Percentiles rank a stretch among this genome's conserved stretches.
Evolutionary conservation across 2,329 filamentous ascomycete genomes (phyloP).

Genomic region (Aspergillus candidus): DNA sequence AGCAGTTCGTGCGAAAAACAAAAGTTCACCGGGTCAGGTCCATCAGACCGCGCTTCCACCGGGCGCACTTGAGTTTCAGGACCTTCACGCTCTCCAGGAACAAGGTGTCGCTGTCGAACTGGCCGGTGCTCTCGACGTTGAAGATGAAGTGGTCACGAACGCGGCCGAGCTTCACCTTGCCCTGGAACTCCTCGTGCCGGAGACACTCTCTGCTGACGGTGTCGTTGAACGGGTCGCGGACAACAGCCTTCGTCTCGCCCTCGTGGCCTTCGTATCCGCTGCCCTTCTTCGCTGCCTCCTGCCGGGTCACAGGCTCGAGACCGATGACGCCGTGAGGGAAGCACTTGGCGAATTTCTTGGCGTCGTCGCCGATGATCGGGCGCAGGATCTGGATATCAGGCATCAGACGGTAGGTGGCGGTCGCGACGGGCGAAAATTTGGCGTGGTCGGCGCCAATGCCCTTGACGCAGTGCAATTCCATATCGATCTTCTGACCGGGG

Average conservation of each 20-base stretch:
- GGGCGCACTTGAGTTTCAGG: conserved; percentile 72
- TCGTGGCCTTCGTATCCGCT: conserved; percentile 66
- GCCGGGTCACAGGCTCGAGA: conserved; percentile 63
- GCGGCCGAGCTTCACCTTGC: conserved; percentile 88
- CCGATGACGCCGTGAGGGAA: conserved; percentile 85
- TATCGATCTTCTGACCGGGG: conserved; percentile 77
- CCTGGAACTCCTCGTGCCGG: conserved; percentile 86
- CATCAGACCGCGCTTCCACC: conserved; percentile 41
- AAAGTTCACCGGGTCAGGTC: conserved; percentile 36
- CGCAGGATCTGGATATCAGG: conserved; percentile 77
- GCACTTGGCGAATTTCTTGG: conserved; percentile 81
- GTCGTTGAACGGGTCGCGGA: conserved; percentile 82
- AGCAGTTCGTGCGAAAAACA: conserved; percentile 6
- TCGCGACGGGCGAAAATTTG: conserved; percentile 95
- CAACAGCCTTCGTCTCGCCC: conserved; percentile 81
- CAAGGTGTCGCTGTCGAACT: conserved; percentile 88
- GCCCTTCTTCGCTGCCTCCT: conserved; percentile 56
- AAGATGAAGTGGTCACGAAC: conserved; percentile 96
- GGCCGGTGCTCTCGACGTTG: conserved; percentile 86
- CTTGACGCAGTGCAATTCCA: conserved; percentile 91
- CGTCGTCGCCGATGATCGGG: conserved; percentile 81
- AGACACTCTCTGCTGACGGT: conserved; percentile 91
- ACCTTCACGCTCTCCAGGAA: conserved; percentile 85
- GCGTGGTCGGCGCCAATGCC: conserved; percentile 90
- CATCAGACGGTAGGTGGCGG: conserved; percentile 84